Evolutionary conservation across 148 eudicot genomes (phyloP).

Genomic region (Hydrangea macrophylla): DNA sequence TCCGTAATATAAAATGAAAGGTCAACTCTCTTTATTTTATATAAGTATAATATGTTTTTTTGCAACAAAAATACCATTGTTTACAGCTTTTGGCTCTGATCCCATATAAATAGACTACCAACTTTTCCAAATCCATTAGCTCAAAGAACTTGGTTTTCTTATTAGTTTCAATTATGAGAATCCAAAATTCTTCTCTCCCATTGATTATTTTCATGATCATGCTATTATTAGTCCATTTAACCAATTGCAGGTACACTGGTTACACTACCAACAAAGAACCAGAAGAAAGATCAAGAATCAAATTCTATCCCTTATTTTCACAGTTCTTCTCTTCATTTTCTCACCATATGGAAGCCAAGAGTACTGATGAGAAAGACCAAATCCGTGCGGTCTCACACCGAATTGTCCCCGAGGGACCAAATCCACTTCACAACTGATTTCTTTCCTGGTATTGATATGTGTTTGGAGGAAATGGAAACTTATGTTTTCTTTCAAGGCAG

Average conservation of each 20-base stretch:
- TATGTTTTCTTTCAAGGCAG: background rate
- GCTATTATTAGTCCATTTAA: background rate
- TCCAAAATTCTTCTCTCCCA: background rate
- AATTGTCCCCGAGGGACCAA: slow-evolving; percentile 10
- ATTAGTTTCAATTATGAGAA: background rate
- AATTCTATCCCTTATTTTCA: background rate
- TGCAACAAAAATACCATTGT: background rate
- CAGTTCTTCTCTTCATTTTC: background rate
- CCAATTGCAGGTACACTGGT: background rate
- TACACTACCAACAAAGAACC: background rate
- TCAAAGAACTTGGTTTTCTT: too few species aligned
- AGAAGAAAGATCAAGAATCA: background rate
- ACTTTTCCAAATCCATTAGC: background rate
- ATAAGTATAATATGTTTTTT: background rate
- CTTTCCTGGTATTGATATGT: background rate
- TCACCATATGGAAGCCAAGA: background rate
- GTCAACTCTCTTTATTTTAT: background rate
- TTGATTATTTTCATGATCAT: background rate
- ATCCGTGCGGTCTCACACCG: slow-evolving; percentile 10
- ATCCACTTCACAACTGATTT: slow-evolving; percentile 15
- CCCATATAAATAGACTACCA: background rate
- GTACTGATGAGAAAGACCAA: background rate
- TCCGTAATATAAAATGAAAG: too few species aligned
- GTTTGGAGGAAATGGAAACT: background rate
- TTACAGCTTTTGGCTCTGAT: background rate